A percentile compares a stretch with the other conserved stretches of the same genome.
These are phyloP conservation scores for Bipolaris bicolor DNA, from an alignment of 2,329 filamentous ascomycete genomes.

Conservation along the genomic window DNA sequence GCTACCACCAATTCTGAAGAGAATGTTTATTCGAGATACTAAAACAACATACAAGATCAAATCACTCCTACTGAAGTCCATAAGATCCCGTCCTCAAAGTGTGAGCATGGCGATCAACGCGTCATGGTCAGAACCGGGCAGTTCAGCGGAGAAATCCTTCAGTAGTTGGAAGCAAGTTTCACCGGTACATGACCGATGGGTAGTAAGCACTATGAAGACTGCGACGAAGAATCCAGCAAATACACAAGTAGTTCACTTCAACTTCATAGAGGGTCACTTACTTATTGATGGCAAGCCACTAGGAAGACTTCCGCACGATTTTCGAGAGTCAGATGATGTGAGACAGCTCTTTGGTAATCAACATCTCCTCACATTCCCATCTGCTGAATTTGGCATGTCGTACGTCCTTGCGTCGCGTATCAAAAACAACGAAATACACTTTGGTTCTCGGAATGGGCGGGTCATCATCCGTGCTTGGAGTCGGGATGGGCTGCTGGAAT, in stretches of 20 bases:
- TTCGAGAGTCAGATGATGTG: slow-evolving; percentile 53
- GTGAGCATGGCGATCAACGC: slow-evolving; percentile 47
- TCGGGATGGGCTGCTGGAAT: slow-evolving; percentile 35
- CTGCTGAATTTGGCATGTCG: slow-evolving; percentile 58
- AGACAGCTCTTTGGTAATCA: slow-evolving; percentile 61
- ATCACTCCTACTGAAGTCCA: slow-evolving; percentile 42
- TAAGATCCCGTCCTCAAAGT: slow-evolving; percentile 36
- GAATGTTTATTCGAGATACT: slow-evolving; percentile 53
- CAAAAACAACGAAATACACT: slow-evolving; percentile 56
- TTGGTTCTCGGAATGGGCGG: slow-evolving; percentile 54
- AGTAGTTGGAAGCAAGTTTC: slow-evolving; percentile 33
- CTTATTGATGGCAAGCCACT: slow-evolving; percentile 56
- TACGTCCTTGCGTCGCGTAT: slow-evolving; percentile 47
- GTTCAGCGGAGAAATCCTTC: slow-evolving; percentile 27
- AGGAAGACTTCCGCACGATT: slow-evolving; percentile 60
- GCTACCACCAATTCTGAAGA: slow-evolving; percentile 42
- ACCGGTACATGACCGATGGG: slow-evolving; percentile 37
- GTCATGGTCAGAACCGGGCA: slow-evolving; percentile 52
- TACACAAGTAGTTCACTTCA: slow-evolving; percentile 49
- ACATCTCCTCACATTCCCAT: slow-evolving; percentile 59
- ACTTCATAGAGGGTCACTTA: slow-evolving; percentile 55
- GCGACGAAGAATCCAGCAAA: slow-evolving; percentile 19
- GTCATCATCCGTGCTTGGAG: slow-evolving; percentile 53
- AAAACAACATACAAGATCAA: slow-evolving; percentile 54
- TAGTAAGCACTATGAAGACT: slow-evolving; percentile 35